Base-by-base conservation (phyloP, 805 yeast genomes). In the Candida caryicola region DNA sequence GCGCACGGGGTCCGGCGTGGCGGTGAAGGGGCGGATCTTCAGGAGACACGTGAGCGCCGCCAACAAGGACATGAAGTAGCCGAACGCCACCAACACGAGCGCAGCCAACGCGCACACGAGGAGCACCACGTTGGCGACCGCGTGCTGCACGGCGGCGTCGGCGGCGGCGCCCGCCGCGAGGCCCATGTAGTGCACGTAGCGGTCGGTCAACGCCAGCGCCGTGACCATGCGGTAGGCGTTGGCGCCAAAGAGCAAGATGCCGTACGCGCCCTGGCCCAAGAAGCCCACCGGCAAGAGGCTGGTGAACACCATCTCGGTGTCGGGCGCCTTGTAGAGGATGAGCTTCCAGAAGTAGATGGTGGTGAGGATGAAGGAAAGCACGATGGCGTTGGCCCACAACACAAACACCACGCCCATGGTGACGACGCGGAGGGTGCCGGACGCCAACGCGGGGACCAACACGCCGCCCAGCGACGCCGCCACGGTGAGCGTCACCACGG, bases 211-310 rank as follows among this genome's bases (percentile, higher is more conserved):
- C 12, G 26, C 21, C 10, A 19, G 19, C 10, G 46, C 47, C 37
- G 43, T 26, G 17, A 59, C 34, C 13, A 64, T 30, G 27, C 50
- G 13, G 50, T 52, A 40, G 33, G 55, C 51, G 50, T 77, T 74
- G 18, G 60, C 50, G 5, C 86, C 82, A 44, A 79, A 64, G 34
- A 76, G 58, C 45, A 81, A 59, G 10, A 85, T 71, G 2, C 85
- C 85, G 58, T 69, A 85, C 2, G 86, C 74, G 1, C 93, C 95
- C 60, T 89, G 96, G 14, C 96, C 96, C 54, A 85, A 58, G 29
- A 90, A 81, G 5, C 96, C 96, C 32, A 88, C 66, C 1, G 95
- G 89, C 36, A 87, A 71, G 54, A 88, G 86, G 33, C 79, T 62
- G n/a, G 89, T 73, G 54, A 82, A 82, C 2, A 83, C 72, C 33